phyloP scores from a whole-genome alignment of 768 basidiomycete species.

The Amylocystis lapponica region DNA sequence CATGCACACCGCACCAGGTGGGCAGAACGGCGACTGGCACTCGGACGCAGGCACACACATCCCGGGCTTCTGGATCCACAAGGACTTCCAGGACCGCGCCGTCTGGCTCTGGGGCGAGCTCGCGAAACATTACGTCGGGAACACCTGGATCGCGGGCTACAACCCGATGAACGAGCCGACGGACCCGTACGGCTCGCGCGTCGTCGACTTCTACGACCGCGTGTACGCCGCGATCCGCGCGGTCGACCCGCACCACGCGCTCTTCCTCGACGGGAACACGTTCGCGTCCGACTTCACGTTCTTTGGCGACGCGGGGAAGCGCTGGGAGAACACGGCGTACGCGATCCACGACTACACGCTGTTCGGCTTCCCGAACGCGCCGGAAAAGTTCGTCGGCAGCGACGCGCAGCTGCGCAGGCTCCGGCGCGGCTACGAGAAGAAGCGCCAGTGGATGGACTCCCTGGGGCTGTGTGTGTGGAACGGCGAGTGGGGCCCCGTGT shows the following conservation, averaged over 20 bases:
- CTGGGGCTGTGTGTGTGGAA: slow-evolving; percentile 67
- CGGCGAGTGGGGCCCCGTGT: slow-evolving; percentile 86
- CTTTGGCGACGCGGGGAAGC: slow-evolving; percentile 49
- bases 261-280: slow-evolving; percentile 84
- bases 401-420: slow-evolving; percentile 50
- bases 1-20: slow-evolving; percentile 70
- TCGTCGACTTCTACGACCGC: slow-evolving; percentile 63
- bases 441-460: slow-evolving; percentile 73
- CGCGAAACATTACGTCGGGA: slow-evolving; percentile 54
- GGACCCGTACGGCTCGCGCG: slow-evolving; percentile 57
- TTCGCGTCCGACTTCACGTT: slow-evolving; percentile 78
- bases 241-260: slow-evolving; percentile 61
- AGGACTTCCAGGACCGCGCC: slow-evolving; percentile 76
- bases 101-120: slow-evolving; percentile 76
- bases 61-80: slow-evolving; percentile 77
- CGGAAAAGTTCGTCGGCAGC: slow-evolving; percentile 48
- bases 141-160: slow-evolving; percentile 74
- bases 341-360: slow-evolving; percentile 77
- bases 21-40: slow-evolving; percentile 81
- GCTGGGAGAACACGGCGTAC: slow-evolving; percentile 70
- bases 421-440: slow-evolving; percentile 60
- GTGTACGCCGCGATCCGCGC: slow-evolving; percentile 66
- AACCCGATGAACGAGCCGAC: slow-evolving; percentile 85
- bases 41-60: slow-evolving; percentile 64
- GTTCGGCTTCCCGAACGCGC: slow-evolving; percentile 64